Evolutionary conservation across 2,329 filamentous ascomycete genomes (phyloP).

Genomic region (Pestalotiopsis sp.): DNA sequence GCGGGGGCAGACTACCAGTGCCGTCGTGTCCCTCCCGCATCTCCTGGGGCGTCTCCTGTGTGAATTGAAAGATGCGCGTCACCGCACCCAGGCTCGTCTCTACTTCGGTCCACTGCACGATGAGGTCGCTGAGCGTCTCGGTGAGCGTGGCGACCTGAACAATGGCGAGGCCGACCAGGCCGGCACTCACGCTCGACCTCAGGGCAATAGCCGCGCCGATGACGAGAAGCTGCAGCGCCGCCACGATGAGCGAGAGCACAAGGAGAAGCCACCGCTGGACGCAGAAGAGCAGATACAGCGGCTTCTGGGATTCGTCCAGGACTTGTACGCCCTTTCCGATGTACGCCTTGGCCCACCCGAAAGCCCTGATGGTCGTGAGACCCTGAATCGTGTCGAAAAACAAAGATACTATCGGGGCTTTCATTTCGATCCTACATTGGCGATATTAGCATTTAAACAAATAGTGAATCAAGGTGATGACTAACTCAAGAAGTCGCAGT

Average conservation of each 20-base stretch:
- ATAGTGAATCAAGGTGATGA: not conserved
- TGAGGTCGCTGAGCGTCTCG: constrained; percentile 21
- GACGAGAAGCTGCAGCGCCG: constrained; percentile 41
- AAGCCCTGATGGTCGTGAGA: constrained; percentile 47
- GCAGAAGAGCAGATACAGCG: constrained; percentile 38
- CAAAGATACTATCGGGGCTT: constrained; percentile 46
- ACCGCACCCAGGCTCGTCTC: constrained; percentile 31
- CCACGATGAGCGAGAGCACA: constrained; percentile 17
- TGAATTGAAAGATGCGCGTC: constrained; percentile 17
- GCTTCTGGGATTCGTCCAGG: constrained; percentile 33
- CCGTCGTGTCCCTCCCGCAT: not conserved
- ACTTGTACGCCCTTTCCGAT: constrained; percentile 34
- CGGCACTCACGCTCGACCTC: constrained; percentile 31
- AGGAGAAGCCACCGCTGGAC: constrained; percentile 36
- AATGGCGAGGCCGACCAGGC: constrained; percentile 34
- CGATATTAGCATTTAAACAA: not conserved
- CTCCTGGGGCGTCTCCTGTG: constrained; percentile 2
- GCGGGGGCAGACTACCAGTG: not conserved
- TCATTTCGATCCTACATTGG: constrained; percentile 37
- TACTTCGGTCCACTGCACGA: constrained; percentile 29
- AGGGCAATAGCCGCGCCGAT: constrained; percentile 37
- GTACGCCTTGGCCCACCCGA: constrained; percentile 42
- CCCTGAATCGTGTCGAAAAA: constrained; percentile 47
- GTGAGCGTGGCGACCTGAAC: constrained; percentile 30
- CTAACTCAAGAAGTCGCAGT: constrained; percentile 43